phyloP scores from a whole-genome alignment of 148 eudicot species.

The Diospyros lotus region DNA sequence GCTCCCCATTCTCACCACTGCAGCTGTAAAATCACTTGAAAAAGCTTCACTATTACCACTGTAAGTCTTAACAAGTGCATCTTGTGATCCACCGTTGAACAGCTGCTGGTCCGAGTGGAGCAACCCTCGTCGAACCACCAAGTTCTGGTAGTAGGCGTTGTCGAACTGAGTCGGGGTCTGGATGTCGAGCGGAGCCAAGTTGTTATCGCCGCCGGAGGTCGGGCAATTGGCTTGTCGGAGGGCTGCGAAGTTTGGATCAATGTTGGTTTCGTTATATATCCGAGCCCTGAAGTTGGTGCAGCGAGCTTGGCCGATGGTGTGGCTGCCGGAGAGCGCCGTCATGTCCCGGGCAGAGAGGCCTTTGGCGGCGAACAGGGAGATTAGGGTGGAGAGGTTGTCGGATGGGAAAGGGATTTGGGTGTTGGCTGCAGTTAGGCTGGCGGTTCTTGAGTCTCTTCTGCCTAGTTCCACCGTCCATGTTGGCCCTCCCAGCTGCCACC shows the following conservation, averaged over 20 bases:
- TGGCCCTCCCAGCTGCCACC: slow-evolving; percentile 51
- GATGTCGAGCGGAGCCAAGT: slow-evolving; percentile 44
- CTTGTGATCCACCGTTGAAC: slow-evolving; percentile 53
- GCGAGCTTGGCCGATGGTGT: slow-evolving; percentile 65
- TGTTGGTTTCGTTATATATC: slow-evolving; percentile 50
- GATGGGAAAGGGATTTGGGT: slow-evolving; percentile 45
- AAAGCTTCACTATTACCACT: slow-evolving; percentile 11
- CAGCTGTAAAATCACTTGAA: slow-evolving; percentile 42
- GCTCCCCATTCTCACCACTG: slow-evolving; percentile 62
- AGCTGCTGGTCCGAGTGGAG: slow-evolving; percentile 64
- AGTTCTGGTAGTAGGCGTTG: slow-evolving; percentile 38
- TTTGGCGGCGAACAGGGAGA: slow-evolving; percentile 30
- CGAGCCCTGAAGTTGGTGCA: slow-evolving; percentile 41
- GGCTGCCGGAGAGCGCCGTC: slow-evolving; percentile 58
- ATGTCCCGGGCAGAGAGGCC: slow-evolving; percentile 37
- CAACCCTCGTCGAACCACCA: slow-evolving; percentile 35
- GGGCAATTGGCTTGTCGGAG: slow-evolving; percentile 38
- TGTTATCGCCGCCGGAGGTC: slow-evolving; percentile 36
- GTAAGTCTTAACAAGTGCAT: slow-evolving; percentile 34
- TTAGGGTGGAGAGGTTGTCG: slow-evolving; percentile 33
- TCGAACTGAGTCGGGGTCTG: slow-evolving; percentile 46
- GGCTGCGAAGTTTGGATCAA: slow-evolving; percentile 37
- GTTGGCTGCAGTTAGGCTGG: slow-evolving; percentile 43
- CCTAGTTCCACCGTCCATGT: slow-evolving; percentile 53
- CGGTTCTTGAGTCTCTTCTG: slow-evolving; percentile 52